Conservation (phyloP, 495 filamentous ascomycete species). For the Aspergillus hancockii region DNA sequence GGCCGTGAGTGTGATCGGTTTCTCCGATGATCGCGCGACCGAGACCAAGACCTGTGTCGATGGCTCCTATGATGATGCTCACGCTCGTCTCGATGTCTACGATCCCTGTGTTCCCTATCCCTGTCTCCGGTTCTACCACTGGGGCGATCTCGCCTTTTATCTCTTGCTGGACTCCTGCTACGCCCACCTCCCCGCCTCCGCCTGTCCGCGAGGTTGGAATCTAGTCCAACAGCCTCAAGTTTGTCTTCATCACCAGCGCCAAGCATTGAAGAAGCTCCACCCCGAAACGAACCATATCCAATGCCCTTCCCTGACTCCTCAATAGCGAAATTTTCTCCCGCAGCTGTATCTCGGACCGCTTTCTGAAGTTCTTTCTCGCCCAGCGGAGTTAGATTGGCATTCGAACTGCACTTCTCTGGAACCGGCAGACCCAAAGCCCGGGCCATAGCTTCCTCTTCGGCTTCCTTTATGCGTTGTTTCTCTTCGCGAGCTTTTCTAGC, state of each 20-base stretch:
- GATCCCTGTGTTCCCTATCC: constrained; percentile 38
- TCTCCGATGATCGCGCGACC: constrained; percentile 30
- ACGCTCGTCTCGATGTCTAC: constrained; percentile 35
- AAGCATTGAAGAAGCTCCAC: constrained; percentile 1
- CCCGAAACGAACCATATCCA: constrained; percentile 26
- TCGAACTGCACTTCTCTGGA: constrained; percentile 39
- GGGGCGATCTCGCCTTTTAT: constrained; percentile 30
- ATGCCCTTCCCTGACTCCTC: constrained; percentile 22
- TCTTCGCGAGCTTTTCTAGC: constrained; percentile 68
- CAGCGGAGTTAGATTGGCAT: constrained; percentile 46
- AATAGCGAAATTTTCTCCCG: constrained; percentile 29
- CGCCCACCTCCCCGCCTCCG: constrained; percentile 34
- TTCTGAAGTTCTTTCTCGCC: constrained; percentile 33
- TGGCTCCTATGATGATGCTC: constrained; percentile 37
- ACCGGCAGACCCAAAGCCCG: constrained; percentile 78
- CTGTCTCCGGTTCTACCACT: constrained; percentile 33
- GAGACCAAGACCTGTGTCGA: constrained; percentile 35
- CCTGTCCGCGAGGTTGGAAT: constrained; percentile 25
- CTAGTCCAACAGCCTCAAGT: constrained; percentile 22
- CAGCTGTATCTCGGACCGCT: constrained; percentile 31
- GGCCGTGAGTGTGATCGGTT: constrained; percentile 32
- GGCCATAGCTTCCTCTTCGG: constrained; percentile 87
- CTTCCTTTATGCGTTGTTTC: constrained; percentile 80
- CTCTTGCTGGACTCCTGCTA: constrained; percentile 34
- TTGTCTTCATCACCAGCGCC: constrained; percentile 21